Conservation (phyloP, 78 protist genomes). For the Cavenderia fasciculata region DNA sequence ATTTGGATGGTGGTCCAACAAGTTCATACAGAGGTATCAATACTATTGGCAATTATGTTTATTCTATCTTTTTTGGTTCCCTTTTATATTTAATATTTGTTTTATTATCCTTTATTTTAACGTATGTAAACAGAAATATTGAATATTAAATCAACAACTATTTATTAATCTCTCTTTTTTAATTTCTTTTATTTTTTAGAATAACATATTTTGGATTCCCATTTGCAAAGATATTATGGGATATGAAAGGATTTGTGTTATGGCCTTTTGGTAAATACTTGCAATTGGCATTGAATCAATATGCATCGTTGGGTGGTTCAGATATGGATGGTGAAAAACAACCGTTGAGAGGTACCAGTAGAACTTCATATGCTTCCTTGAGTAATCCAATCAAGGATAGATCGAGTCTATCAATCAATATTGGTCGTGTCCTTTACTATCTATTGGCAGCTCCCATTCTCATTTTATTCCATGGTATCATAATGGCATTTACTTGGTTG, state of each 20-base stretch:
- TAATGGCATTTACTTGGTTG: conserved; percentile 75
- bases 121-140: neutral
- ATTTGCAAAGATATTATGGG: conserved; percentile 62
- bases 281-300: conserved; percentile 6
- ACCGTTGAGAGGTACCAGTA: conserved; percentile 5
- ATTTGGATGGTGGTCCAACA: neutral
- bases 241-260: conserved; percentile 53
- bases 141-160: neutral
- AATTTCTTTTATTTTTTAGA: neutral
- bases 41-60: conserved; percentile 51
- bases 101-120: neutral
- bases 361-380: neutral
- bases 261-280: conserved; percentile 83
- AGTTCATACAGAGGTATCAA: conserved; percentile 5
- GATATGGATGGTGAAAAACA: conserved; percentile 10
- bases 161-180: neutral
- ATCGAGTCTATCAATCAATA: neutral
- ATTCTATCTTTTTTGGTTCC: conserved; percentile 30
- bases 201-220: conserved; percentile 64
- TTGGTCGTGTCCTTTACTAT: conserved; percentile 45
- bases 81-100: conserved; percentile 11
- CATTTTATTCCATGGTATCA: conserved; percentile 23
- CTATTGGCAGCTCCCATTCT: conserved; percentile 30
- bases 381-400: too few species aligned
- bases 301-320: neutral